Conservation (phyloP, 2,329 filamentous ascomycete genomes). For the Clonostachys solani region DNA sequence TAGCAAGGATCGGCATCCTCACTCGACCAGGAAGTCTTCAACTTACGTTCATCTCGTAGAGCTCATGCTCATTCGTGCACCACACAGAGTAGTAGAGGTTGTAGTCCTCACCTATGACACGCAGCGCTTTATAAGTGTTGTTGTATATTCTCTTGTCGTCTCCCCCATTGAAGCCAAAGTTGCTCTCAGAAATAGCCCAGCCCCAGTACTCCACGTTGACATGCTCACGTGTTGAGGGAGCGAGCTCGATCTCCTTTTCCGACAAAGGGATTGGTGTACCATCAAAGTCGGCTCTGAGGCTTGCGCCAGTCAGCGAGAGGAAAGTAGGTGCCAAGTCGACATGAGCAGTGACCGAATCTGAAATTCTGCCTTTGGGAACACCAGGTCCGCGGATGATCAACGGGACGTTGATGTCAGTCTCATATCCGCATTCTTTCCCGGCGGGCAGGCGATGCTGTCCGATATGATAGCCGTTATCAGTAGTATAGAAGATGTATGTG, state of each 20-base stretch:
- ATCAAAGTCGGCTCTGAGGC: slow-evolving; percentile 8
- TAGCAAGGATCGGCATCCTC: slow-evolving; percentile 34
- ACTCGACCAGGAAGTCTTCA: slow-evolving; percentile 14
- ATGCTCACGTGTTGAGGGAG: slow-evolving; percentile 49
- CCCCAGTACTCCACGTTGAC: slow-evolving; percentile 52
- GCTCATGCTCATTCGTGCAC: slow-evolving; percentile 62
- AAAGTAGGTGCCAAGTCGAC: slow-evolving; percentile 53
- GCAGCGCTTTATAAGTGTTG: slow-evolving; percentile 35
- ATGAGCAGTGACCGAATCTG: slow-evolving; percentile 40
- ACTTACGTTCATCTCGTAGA: slow-evolving; percentile 50
- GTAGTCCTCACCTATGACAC: slow-evolving; percentile 40
- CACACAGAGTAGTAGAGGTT: slow-evolving; percentile 61
- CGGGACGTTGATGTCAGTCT: slow-evolving; percentile 48
- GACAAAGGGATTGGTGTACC: slow-evolving; percentile 33
- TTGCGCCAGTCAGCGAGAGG: slow-evolving; percentile 21
- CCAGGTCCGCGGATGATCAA: slow-evolving; percentile 45
- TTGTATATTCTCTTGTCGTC: slow-evolving; percentile 49
- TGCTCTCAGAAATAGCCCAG: slow-evolving; percentile 19
- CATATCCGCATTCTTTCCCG: slow-evolving; percentile 46
- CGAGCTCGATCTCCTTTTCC: slow-evolving; percentile 45
- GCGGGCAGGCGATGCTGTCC: slow-evolving; percentile 46
- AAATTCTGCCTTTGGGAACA: slow-evolving; percentile 26
- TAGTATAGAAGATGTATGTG: slow-evolving; percentile 46
- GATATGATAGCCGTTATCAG: slow-evolving; percentile 51
- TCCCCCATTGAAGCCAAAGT: slow-evolving; percentile 10